phyloP scores from a whole-genome alignment of 805 yeast species.

The Cyberlindnera xylosilytica region DNA sequence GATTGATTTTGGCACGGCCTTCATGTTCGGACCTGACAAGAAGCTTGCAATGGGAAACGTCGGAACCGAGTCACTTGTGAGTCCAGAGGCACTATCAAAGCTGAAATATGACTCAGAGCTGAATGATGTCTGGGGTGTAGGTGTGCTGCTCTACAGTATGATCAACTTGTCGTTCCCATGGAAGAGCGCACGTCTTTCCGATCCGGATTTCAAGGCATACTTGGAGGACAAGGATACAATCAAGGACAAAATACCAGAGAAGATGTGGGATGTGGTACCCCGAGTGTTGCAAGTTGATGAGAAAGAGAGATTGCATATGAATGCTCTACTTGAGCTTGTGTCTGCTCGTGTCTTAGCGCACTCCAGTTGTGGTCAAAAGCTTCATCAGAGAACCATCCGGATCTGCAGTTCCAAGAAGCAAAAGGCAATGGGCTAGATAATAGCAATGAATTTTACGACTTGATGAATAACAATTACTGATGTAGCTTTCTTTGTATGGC shows the following conservation, averaged over 20 bases:
- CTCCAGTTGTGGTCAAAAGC: constrained; percentile 3
- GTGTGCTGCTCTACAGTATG: constrained; percentile 81
- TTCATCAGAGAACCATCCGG: constrained; percentile 7
- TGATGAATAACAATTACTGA: too few relatives aligned
- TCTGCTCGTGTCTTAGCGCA: too few relatives aligned
- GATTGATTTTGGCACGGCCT: constrained; percentile 92
- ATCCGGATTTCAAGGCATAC: constrained; percentile 23
- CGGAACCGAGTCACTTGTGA: constrained; percentile 90
- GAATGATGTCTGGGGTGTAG: constrained; percentile 89
- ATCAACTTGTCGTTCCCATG: constrained; percentile 49
- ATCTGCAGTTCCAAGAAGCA: constrained; percentile 1
- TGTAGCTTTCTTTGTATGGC: too few relatives aligned
- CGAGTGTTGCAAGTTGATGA: constrained; percentile 10
- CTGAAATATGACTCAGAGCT: constrained; percentile 72
- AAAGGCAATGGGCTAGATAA: not conserved
- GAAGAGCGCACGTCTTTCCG: constrained; percentile 39
- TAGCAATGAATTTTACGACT: too few relatives aligned
- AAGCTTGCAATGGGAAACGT: constrained; percentile 75
- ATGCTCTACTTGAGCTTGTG: constrained; percentile 4
- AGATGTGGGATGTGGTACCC: not conserved
- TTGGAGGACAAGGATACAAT: not conserved
- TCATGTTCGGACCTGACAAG: constrained; percentile 51
- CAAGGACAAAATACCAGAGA: constrained; percentile 8
- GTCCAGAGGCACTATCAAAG: constrained; percentile 79
- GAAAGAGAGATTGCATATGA: constrained; percentile 10